Percentiles rank a stretch among this genome's conserved stretches.
phyloP scores from a whole-genome alignment of 306 rosid species.

The Vicia villosa region DNA sequence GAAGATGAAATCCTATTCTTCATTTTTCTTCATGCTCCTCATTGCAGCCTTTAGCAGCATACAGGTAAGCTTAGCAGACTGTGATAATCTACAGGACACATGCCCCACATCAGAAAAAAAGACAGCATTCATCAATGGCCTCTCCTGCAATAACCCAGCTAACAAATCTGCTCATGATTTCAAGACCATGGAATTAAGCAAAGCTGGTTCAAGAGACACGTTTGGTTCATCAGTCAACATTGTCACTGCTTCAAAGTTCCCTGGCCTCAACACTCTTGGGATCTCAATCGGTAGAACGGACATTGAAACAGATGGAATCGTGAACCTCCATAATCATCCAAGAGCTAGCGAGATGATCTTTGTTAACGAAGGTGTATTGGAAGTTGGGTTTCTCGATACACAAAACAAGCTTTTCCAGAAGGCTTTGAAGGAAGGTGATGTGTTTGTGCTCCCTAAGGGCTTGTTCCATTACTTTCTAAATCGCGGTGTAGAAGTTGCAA shows the following conservation, averaged over 20 bases:
- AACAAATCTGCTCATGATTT: slow-evolving; percentile 53
- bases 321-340: slow-evolving; percentile 8
- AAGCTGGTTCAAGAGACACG: slow-evolving; percentile 45
- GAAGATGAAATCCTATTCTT: slow-evolving; percentile 39
- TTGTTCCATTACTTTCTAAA: slow-evolving; percentile 64
- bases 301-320: slow-evolving; percentile 58
- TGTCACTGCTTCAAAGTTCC: slow-evolving; percentile 57
- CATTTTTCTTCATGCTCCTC: slow-evolving; percentile 34
- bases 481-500: slow-evolving; percentile 50
- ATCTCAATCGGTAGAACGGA: slow-evolving; percentile 70
- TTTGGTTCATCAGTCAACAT: slow-evolving; percentile 46
- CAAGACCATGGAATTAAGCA: slow-evolving; percentile 52
- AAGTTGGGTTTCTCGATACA: slow-evolving; percentile 65
- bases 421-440: slow-evolving; percentile 55
- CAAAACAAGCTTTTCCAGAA: slow-evolving; percentile 50
- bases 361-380: slow-evolving; percentile 22
- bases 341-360: slow-evolving; percentile 3
- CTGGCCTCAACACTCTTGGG: slow-evolving; percentile 76
- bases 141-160: slow-evolving; percentile 65
- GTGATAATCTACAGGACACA: slow-evolving; percentile 56
- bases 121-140: slow-evolving; percentile 58
- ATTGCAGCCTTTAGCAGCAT: slow-evolving; percentile 31
- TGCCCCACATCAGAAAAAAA: slow-evolving; percentile 58
- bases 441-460: slow-evolving; percentile 73
- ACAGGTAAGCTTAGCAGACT: slow-evolving; percentile 46